Evolutionary conservation across 2,329 filamentous ascomycete genomes (phyloP), one percentile per base, ranked within the genome.

Genomic region (Epichloe coenophiala): DNA sequence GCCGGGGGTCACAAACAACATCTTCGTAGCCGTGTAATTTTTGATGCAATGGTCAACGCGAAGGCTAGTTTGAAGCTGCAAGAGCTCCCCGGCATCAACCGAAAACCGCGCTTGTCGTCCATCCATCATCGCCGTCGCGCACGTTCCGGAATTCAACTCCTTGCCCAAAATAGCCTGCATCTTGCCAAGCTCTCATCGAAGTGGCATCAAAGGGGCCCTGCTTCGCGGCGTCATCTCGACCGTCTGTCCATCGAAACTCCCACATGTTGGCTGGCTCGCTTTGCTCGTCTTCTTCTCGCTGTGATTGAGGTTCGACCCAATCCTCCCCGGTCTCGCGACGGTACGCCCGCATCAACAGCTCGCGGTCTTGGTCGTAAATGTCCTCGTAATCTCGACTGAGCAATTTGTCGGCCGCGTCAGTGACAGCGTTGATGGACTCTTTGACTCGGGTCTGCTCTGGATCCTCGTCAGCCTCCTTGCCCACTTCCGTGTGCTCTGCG

Each of bases 161-260:
- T 56, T 93, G 84, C 12, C 83, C 85, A 67, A 98, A 98, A 64
- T 97, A 97, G 3, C 93, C 93, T 23, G 88, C 88, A 55, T 87
- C 81, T 58, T 85, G 81, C 93, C 93, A 98, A 2, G 87, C 86
- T 59, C 82, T 80, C 93, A 98, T 97, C 38, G 84, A 91, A 5
- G 75, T 65, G 7, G 77, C 79, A 62, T 96, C 88, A 65, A 89
- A 98, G 0, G 93, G 91, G 0, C 93, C 93, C 65, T 98, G 88
- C 52, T 78, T 77, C 45, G 80, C 77, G 11, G 79, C 87, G 31
- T 80, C 85, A 61, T 95, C 91, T 40, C 89, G 77, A 17, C 87
- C 88, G 64, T 95, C 89, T 39, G 81, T 83, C 93, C 93, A 98
- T 52, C 88, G 78, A 65, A 88, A 98, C 66, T 97, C 87, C 90